Evolutionary conservation across 257 asterid genomes (phyloP), one percentile per base, ranked within the genome.

Genomic region (Linaria vulgaris): DNA sequence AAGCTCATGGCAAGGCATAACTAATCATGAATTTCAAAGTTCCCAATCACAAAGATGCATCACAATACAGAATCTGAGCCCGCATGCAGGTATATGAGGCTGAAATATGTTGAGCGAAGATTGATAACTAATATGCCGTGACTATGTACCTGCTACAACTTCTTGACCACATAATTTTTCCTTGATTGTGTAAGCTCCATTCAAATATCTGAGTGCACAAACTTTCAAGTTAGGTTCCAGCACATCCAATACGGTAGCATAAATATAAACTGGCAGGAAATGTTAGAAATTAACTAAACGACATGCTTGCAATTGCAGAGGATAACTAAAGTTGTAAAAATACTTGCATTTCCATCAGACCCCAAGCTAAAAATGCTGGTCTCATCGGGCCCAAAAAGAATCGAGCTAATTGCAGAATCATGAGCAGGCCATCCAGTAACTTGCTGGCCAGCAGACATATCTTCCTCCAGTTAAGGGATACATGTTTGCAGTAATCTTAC

Each of bases 381-480:
- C 87, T 92, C 97, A 17, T 92, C 97, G 7, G 85, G 88, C 62
- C 97, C 97, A 71, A 92, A 92, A 55, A 77, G 74, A 74, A 92
- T 88, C 30, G 99, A 92, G 77, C 91, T 82, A 67, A 92, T 89
- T 24, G 94, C 91, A 74, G 82, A 80, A 69, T 92, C 99, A 74
- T 89, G 97, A 70, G 97, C 97, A 23, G 99, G 99, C 99, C 97
- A 92, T 67, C 97, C 99, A 47, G 91, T 92, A 59, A 92, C 94
- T 89, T 87, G 99, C 79, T 77, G 83, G 41, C 97, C 94, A 62
- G 97, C 95, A 79, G 95, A 80, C 97, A 89, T 89, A 77, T 92
- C 99, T 92, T 70, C 61, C 65, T 52, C 63, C 61, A 59, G 84
- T 85, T 78, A 84, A 88, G 88, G 71, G 56, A 43, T 41, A 63